A percentile compares a stretch with the other conserved stretches of the same genome.
phyloP scores from a whole-genome alignment of 768 basidiomycete genomes.

The Boletellus ananiceps region DNA sequence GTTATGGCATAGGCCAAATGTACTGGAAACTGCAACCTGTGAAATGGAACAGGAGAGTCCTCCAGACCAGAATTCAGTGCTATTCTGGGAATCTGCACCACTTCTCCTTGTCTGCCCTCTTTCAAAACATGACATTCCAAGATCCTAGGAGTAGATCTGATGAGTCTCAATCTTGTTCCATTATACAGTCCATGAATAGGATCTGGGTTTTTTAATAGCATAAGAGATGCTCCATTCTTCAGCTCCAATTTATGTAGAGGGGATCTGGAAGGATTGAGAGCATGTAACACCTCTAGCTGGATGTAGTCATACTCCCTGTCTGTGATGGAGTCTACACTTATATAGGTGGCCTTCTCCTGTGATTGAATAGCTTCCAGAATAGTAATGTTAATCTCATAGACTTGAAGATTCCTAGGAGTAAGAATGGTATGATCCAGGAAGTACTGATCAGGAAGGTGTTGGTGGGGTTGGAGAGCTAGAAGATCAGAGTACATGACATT shows the following conservation, averaged over 20 bases:
- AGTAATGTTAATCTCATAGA: too few species aligned
- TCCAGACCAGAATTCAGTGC: constrained; percentile 15
- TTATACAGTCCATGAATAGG: constrained; percentile 36
- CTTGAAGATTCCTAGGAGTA: too few species aligned
- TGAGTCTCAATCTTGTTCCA: constrained; percentile 29
- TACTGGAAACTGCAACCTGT: constrained; percentile 29
- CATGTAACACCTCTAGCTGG: constrained; percentile 37
- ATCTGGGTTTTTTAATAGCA: constrained; percentile 42
- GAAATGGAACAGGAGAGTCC: constrained; percentile 22
- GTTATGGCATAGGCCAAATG: constrained; percentile 36
- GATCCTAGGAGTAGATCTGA: constrained; percentile 18
- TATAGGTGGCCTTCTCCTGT: too few species aligned
- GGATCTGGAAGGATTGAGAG: constrained; percentile 34
- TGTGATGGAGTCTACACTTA: constrained; percentile 27
- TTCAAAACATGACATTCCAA: constrained; percentile 24
- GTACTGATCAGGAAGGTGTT: too few species aligned
- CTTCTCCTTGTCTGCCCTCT: constrained; percentile 3
- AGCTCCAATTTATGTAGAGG: constrained; percentile 36
- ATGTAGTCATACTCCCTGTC: constrained; percentile 23
- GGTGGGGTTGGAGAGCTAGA: too few species aligned
- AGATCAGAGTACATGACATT: too few species aligned
- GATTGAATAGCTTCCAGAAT: too few species aligned
- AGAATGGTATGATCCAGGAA: too few species aligned
- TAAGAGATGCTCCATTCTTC: constrained; percentile 34
- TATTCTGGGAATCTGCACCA: constrained; percentile 30